Conservation (phyloP, 805 yeast species). For the Saccharomycopsis synnaedendra region DNA sequence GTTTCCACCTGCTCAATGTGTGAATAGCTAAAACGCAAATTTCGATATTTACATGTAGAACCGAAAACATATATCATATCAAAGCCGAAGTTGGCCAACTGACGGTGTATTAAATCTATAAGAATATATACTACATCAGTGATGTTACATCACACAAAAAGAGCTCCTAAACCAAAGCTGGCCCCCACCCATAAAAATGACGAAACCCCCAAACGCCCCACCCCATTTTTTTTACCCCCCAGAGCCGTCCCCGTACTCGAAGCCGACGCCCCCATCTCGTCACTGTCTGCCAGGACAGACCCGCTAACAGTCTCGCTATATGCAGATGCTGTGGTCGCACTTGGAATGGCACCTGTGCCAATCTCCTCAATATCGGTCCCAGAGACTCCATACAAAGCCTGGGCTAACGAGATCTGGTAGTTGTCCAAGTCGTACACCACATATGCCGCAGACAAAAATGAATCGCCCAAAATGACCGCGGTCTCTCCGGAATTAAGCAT, state of each 20-base stretch:
- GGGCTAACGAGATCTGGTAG: conserved; percentile 33
- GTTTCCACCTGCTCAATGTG: no score
- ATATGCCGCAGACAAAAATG: conserved; percentile 40
- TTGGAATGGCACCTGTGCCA: conserved; percentile 36
- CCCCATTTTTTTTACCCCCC: neutral
- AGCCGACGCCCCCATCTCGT: neutral
- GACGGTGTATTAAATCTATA: no score
- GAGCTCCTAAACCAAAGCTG: no score
- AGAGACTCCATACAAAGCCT: conserved; percentile 24
- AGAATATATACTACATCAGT: no score
- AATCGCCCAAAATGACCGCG: conserved; percentile 37
- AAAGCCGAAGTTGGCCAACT: no score
- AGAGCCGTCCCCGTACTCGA: neutral
- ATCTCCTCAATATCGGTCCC: conserved; percentile 27
- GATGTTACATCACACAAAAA: no score
- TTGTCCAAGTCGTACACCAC: conserved; percentile 43
- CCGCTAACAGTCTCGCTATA: conserved; percentile 34
- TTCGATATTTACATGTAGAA: no score
- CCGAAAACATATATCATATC: no score
- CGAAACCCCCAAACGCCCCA: no score
- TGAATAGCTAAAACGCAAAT: no score
- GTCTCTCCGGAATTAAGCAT: conserved; percentile 26
- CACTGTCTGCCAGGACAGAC: conserved; percentile 16
- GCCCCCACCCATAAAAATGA: no score
- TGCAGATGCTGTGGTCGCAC: conserved; percentile 35